phyloP scores from a whole-genome alignment of 164 flowering plant species.

The Protea cynaroides region DNA sequence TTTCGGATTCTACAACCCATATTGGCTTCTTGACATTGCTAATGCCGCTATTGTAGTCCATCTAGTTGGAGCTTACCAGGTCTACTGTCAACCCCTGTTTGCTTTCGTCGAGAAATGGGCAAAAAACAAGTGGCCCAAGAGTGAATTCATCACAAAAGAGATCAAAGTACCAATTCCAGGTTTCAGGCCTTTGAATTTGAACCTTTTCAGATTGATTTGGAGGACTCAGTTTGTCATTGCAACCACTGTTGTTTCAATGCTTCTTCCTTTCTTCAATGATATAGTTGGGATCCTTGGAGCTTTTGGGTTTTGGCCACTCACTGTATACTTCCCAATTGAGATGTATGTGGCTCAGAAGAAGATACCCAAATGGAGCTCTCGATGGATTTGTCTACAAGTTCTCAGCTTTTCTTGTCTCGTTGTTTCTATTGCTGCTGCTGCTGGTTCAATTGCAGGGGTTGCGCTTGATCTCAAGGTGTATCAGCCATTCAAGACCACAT shows the following conservation, averaged over 20 bases:
- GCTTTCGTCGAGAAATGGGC: constrained; percentile 53
- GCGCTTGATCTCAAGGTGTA: constrained; percentile 38
- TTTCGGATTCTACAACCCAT: constrained; percentile 63
- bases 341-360: constrained; percentile 61
- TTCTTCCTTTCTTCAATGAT: constrained; percentile 72
- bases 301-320: constrained; percentile 68
- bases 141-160: constrained; percentile 40
- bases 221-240: constrained; percentile 46
- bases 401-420: constrained; percentile 52
- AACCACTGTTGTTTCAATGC: constrained; percentile 63
- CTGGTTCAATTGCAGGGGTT: constrained; percentile 59
- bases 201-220: constrained; percentile 55
- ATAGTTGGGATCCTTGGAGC: constrained; percentile 68
- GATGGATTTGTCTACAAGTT: constrained; percentile 55
- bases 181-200: constrained; percentile 31
- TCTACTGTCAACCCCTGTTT: constrained; percentile 56
- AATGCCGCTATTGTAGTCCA: constrained; percentile 61
- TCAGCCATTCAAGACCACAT: constrained; percentile 37
- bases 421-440: constrained; percentile 55
- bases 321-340: constrained; percentile 71
- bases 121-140: constrained; percentile 27
- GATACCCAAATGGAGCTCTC: constrained; percentile 52
- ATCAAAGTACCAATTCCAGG: constrained; percentile 33
- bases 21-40: constrained; percentile 62
- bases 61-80: constrained; percentile 72